phyloP scores from a whole-genome alignment of 768 basidiomycete species.

The Phylloporus rhodoxanthus region DNA sequence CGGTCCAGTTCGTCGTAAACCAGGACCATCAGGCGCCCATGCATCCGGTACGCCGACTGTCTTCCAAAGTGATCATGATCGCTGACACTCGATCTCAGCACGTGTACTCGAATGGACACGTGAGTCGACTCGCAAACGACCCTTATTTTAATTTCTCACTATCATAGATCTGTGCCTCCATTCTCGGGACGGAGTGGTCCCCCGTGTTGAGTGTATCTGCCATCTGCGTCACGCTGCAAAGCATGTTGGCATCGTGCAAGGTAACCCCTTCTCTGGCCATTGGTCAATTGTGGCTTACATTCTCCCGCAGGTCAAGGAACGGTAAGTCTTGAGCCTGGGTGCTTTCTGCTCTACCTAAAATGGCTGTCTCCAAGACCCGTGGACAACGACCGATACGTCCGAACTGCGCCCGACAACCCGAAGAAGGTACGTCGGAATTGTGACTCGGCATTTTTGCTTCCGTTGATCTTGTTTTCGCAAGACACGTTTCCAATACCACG shows the following conservation, averaged over 20 bases:
- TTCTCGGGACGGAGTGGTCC: slow-evolving; percentile 86
- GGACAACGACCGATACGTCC: slow-evolving; percentile 81
- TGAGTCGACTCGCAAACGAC: slow-evolving; percentile 30
- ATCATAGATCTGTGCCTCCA: slow-evolving; percentile 78
- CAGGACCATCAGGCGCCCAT: slow-evolving; percentile 60
- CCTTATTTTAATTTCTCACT: slow-evolving; percentile 14
- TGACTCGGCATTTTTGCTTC: neutral
- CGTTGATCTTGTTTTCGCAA: slow-evolving; percentile 27
- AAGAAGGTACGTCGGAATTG: slow-evolving; percentile 58
- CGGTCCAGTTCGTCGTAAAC: slow-evolving; percentile 77
- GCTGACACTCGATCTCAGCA: slow-evolving; percentile 45
- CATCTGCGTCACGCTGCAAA: slow-evolving; percentile 82
- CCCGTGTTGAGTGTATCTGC: slow-evolving; percentile 80
- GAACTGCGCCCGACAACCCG: slow-evolving; percentile 73
- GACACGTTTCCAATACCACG: slow-evolving; percentile 81
- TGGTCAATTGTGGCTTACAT: neutral
- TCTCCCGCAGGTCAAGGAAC: slow-evolving; percentile 48
- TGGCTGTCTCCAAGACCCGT: slow-evolving; percentile 46
- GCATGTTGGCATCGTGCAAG: slow-evolving; percentile 92
- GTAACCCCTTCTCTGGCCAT: slow-evolving; percentile 32
- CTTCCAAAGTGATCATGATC: slow-evolving; percentile 2
- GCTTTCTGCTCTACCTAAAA: slow-evolving; percentile 4
- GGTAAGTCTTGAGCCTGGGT: slow-evolving; percentile 37
- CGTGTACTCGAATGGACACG: slow-evolving; percentile 84
- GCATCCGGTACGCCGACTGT: slow-evolving; percentile 58